Evolutionary conservation across 2,329 filamentous ascomycete species (phyloP).

Genomic region (Hortaea sp.): DNA sequence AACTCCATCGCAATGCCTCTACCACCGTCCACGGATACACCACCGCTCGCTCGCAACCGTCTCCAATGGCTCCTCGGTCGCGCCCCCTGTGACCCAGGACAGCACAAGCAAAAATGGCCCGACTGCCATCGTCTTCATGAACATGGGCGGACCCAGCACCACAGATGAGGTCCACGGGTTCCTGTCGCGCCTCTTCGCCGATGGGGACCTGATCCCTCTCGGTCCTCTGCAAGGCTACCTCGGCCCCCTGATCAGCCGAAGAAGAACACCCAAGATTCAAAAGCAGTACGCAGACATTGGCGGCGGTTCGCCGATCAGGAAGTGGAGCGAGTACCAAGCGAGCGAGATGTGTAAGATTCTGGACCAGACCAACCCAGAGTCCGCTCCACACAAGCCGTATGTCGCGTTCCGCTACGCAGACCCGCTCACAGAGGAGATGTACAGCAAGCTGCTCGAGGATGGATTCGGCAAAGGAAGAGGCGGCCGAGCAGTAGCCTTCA

Average conservation of each 20-base stretch:
- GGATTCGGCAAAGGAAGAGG: constrained; percentile 83
- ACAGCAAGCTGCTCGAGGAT: constrained; percentile 69
- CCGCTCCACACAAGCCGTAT: constrained; percentile 93
- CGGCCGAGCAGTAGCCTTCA: constrained; percentile 92
- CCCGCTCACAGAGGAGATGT: constrained; percentile 90
- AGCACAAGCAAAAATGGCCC: constrained; percentile 62
- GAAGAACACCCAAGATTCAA: constrained; percentile 90
- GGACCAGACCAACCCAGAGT: constrained; percentile 82
- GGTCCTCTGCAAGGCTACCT: constrained; percentile 84
- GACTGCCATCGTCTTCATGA: constrained; percentile 97
- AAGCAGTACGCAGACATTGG: constrained; percentile 94
- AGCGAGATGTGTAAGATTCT: constrained; percentile 95
- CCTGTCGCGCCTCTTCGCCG: constrained; percentile 83
- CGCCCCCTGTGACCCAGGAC: constrained; percentile 70
- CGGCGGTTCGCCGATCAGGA: constrained; percentile 93
- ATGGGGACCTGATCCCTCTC: constrained; percentile 90
- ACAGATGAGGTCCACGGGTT: constrained; percentile 83
- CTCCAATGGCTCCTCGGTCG: constrained; percentile 30
- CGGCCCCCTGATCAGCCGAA: constrained; percentile 72
- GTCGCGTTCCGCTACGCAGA: constrained; percentile 94
- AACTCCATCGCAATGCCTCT: constrained; percentile 9
- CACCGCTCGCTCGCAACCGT: constrained; percentile 39
- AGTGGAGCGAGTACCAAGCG: constrained; percentile 94
- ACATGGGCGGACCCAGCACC: constrained; percentile 93
- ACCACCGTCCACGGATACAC: constrained; percentile 16